phyloP scores from a whole-genome alignment of 2,329 filamentous ascomycete genomes.

The Aspergillus felis region DNA sequence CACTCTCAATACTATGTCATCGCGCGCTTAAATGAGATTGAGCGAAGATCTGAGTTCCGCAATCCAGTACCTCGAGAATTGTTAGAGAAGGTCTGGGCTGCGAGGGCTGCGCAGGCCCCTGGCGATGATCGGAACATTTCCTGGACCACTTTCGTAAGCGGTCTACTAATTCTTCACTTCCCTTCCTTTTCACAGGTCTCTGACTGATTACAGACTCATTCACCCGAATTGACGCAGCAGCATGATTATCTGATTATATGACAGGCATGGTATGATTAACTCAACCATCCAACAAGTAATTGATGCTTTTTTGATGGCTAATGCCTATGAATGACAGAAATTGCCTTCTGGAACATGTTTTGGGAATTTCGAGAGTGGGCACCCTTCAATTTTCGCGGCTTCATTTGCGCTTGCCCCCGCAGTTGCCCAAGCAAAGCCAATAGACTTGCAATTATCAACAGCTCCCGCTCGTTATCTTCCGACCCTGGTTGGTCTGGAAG shows the following conservation, averaged over 20 bases:
- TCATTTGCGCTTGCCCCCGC: constrained; percentile 1
- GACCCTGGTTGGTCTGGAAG: neutral
- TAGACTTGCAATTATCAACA: constrained; percentile 2
- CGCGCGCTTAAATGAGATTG: constrained; percentile 21
- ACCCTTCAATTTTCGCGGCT: neutral
- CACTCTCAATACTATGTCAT: constrained; percentile 31
- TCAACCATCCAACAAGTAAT: neutral
- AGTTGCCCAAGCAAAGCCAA: constrained; percentile 4
- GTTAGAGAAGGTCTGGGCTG: constrained; percentile 25
- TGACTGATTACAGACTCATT: constrained; percentile 18
- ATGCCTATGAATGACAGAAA: neutral
- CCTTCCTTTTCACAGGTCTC: too few relatives aligned
- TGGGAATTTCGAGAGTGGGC: neutral
- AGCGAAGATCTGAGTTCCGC: constrained; percentile 23
- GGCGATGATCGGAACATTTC: constrained; percentile 22
- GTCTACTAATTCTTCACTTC: neutral
- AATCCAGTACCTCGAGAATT: constrained; percentile 19
- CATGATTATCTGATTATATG: constrained; percentile 30
- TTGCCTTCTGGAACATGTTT: neutral
- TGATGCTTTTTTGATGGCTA: neutral
- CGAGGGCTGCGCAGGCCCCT: constrained; percentile 15
- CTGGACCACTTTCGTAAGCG: constrained; percentile 27
- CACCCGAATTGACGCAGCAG: constrained; percentile 16
- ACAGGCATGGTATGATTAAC: neutral
- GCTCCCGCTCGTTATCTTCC: neutral